Base-by-base conservation (phyloP, 176 grass and related monocot genomes). In the Neostapfia colusana region DNA sequence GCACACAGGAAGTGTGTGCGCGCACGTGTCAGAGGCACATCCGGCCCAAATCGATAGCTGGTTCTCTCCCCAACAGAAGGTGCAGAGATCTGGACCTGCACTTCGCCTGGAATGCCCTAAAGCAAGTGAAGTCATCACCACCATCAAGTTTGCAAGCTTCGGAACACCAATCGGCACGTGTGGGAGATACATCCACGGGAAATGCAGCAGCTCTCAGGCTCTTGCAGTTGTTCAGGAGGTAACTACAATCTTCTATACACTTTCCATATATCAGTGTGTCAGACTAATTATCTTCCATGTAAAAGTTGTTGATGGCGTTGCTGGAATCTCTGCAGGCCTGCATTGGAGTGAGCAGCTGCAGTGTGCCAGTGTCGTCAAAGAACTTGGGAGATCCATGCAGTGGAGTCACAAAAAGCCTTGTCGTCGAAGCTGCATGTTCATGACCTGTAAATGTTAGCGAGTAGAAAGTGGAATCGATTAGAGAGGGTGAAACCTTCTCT, bases 81-180 rank as follows among this genome's bases (percentile, higher is more conserved):
- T 70, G 61, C 77, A 75, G 59, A 95, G 77, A 49, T 42, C 65
- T 18, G 87, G 82, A 34, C 87, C 96, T 8, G 65, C 85, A 66
- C 83, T 99, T 78, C 87, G 34, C 46, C 74, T 99, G 24, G 83
- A 91, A 50, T 99, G 95, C 78, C 87, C 92, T 8, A 85, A 77
- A 62, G 46, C 62, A 15, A 74, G 87, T 35, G 89, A 99, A 78
- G 77, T 95, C 70, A 95, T 99, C 63, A 86, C 75, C 41, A 81
- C 74, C 42, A 83, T 99, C 77, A 99, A 87, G 59, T 99, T 99
- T 85, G 95, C 89, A 38, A 99, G 95, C 84, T 99, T 99, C 20
- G 95, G 95, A 63, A 95, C 87, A 35, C 95, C 95, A 1, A 79
- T 83, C 36, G 95, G 95, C 45, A 87, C 83, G 25, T 95, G 95